These are phyloP conservation scores for Monosporascus sp. DNA, from an alignment of 2,329 filamentous ascomycete genomes.

Conservation along the genomic window DNA sequence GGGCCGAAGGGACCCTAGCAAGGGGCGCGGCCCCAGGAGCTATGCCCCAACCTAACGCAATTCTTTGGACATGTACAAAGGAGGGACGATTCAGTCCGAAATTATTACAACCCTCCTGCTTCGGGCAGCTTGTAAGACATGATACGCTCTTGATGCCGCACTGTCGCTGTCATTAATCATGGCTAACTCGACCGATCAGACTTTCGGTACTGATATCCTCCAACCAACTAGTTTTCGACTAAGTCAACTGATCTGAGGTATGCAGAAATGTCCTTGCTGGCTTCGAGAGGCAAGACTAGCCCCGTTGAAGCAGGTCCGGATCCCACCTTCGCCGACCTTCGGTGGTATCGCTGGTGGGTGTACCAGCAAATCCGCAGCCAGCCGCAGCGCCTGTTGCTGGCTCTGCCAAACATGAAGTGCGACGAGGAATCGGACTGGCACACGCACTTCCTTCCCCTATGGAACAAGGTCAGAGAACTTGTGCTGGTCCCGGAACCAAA, in stretches of 20 bases:
- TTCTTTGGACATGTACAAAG: background rate
- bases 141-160: background rate
- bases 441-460: constrained; percentile 7
- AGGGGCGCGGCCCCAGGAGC: background rate
- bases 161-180: background rate
- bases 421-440: constrained; percentile 1
- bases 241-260: background rate
- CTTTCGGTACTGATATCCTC: background rate
- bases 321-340: constrained; percentile 1
- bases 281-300: background rate
- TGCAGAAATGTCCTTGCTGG: background rate
- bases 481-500: background rate
- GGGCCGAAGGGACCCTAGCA: background rate
- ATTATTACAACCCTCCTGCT: background rate
- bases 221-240: background rate
- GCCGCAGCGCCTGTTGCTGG: constrained; percentile 5
- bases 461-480: constrained; percentile 4
- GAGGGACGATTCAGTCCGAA: background rate
- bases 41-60: background rate
- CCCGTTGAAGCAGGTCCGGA: background rate
- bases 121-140: background rate
- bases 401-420: constrained; percentile 1
- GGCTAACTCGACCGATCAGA: background rate
- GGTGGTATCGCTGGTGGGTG: constrained; percentile 8
- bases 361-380: constrained; percentile 5